Percentiles rank a stretch among this genome's conserved stretches.
phyloP scores from a whole-genome alignment of 2,329 filamentous ascomycete genomes.

The Ophiostoma quercus region DNA sequence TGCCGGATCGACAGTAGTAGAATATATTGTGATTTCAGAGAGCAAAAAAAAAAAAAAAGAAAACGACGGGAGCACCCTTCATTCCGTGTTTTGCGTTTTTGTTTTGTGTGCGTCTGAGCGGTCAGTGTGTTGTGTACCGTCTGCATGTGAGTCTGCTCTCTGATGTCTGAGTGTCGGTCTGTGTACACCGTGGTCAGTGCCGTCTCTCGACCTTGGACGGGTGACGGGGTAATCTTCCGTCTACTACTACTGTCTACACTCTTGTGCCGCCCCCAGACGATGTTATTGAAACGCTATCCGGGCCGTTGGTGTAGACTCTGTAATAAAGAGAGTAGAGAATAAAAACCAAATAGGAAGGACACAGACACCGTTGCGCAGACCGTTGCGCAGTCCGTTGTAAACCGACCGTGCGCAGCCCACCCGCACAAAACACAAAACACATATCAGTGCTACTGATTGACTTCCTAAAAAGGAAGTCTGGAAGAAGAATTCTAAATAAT shows the following conservation, averaged over 20 bases:
- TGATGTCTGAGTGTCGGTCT: background rate
- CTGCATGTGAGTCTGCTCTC: too few species aligned
- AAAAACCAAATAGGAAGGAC: background rate
- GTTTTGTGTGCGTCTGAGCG: background rate
- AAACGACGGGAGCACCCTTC: background rate
- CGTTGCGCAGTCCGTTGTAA: background rate
- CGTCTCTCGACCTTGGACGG: background rate
- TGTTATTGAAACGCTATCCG: background rate
- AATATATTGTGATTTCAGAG: too few species aligned
- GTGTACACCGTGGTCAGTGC: background rate
- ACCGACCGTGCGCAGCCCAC: background rate
- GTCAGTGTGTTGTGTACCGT: background rate
- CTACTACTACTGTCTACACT: background rate
- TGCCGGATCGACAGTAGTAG: background rate
- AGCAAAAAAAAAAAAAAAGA: background rate
- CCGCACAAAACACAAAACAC: background rate
- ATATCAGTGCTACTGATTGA: background rate
- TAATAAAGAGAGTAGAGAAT: background rate
- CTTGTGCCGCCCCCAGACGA: constrained; percentile 4
- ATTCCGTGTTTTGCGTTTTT: background rate
- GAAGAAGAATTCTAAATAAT: constrained; percentile 11
- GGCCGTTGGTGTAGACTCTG: background rate
- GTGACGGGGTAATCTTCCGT: background rate
- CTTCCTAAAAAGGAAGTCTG: constrained; percentile 9
- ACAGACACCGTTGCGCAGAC: background rate